Conservation (phyloP, 2,329 filamentous ascomycete genomes). For the Hymenotorrendiella dingleyae region DNA sequence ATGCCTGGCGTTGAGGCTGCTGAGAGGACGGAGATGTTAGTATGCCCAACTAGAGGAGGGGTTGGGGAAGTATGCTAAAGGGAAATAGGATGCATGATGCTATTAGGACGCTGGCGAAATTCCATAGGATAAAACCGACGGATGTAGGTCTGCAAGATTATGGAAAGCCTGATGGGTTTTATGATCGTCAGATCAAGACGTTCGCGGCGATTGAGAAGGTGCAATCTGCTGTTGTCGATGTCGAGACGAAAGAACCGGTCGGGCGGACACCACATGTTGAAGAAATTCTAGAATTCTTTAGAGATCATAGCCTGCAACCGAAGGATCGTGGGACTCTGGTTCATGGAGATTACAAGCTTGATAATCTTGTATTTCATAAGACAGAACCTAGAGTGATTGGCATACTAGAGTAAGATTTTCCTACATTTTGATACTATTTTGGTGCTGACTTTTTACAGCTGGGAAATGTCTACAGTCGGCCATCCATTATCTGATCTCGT, state of each 20-base stretch:
- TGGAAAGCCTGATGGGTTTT: conserved; percentile 72
- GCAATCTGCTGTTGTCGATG: conserved; percentile 70
- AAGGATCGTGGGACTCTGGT: conserved; percentile 73
- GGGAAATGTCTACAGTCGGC: conserved; percentile 98
- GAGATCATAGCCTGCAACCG: conserved; percentile 62
- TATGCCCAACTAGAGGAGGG: conserved; percentile 2
- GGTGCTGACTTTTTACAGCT: conserved; percentile 39
- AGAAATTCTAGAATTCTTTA: conserved; percentile 75
- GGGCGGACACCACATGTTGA: conserved; percentile 79
- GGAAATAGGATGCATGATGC: conserved; percentile 71
- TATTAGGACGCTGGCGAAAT: conserved; percentile 72
- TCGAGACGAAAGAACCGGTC: conserved; percentile 69
- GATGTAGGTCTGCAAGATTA: conserved; percentile 65
- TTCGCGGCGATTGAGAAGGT: conserved; percentile 72
- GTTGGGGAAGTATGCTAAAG: conserved; percentile 3
- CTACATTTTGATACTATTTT: neutral
- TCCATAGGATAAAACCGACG: conserved; percentile 68
- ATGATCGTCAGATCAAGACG: conserved; percentile 77
- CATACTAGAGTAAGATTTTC: conserved; percentile 70
- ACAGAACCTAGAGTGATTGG: conserved; percentile 84
- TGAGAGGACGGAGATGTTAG: conserved; percentile 67
- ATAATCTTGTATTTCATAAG: conserved; percentile 85
- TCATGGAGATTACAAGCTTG: conserved; percentile 96
- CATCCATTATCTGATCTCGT: conserved; percentile 87
- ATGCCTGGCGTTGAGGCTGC: conserved; percentile 65